These are phyloP conservation scores for Venturia carpophila DNA, from an alignment of 2,329 filamentous ascomycete genomes.

Conservation along the genomic window DNA sequence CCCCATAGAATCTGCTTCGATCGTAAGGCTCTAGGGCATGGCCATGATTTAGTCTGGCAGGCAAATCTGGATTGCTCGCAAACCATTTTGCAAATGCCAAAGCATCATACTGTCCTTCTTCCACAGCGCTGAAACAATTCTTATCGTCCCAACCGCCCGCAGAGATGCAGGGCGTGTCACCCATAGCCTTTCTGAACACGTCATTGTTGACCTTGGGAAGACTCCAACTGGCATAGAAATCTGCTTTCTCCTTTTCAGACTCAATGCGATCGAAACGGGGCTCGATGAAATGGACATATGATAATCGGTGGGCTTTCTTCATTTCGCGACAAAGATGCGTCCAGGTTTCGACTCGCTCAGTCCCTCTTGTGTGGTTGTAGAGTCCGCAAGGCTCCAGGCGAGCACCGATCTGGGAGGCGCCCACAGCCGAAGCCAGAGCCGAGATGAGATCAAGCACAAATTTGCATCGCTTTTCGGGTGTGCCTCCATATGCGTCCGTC, in stretches of 20 bases:
- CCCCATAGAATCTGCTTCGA: constrained; percentile 39
- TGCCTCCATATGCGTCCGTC: constrained; percentile 42
- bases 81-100: constrained; percentile 40
- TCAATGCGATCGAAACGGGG: constrained; percentile 43
- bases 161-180: constrained; percentile 23
- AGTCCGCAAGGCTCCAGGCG: constrained; percentile 49
- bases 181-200: constrained; percentile 11
- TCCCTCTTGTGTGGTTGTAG: constrained; percentile 53
- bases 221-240: constrained; percentile 10
- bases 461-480: constrained; percentile 42
- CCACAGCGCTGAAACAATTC: constrained; percentile 34
- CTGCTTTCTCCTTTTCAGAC: constrained; percentile 32
- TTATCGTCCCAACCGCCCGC: constrained; percentile 20
- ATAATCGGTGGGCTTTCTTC: constrained; percentile 46
- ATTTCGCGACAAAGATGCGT: constrained; percentile 49
- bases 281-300: constrained; percentile 57
- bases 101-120: constrained; percentile 33
- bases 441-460: constrained; percentile 48
- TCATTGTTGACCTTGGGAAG: constrained; percentile 1
- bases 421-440: constrained; percentile 45
- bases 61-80: constrained; percentile 44
- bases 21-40: constrained; percentile 40
- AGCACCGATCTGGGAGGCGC: constrained; percentile 47
- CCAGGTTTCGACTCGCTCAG: constrained; percentile 56
- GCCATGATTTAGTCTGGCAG: constrained; percentile 37